Evolutionary conservation across 2,329 filamentous ascomycete genomes (phyloP).

Genomic region (Fusarium drepaniforme): DNA sequence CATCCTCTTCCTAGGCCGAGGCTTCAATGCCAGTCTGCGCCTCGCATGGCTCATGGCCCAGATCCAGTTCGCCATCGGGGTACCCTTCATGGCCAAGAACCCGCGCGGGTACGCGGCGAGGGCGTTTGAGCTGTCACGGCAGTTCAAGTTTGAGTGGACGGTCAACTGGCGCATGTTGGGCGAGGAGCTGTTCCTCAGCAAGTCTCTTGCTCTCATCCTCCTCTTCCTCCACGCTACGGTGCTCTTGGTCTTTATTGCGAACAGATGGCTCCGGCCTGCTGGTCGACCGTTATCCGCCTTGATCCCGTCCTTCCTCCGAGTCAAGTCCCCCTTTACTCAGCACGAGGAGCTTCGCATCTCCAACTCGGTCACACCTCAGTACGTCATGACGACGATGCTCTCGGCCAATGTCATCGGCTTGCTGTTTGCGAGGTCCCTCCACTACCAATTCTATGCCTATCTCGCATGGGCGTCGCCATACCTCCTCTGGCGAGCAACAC

Average conservation of each 20-base stretch:
- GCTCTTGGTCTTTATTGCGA: slow-evolving; percentile 74
- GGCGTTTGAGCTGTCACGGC: slow-evolving; percentile 90
- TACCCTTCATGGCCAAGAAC: slow-evolving; percentile 78
- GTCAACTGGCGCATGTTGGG: slow-evolving; percentile 99
- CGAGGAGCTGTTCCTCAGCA: slow-evolving; percentile 81
- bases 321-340: slow-evolving; percentile 58
- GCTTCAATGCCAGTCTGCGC: slow-evolving; percentile 73
- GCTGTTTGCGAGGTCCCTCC: slow-evolving; percentile 87
- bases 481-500: slow-evolving; percentile 82
- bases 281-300: slow-evolving; percentile 69
- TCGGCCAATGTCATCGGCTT: slow-evolving; percentile 83
- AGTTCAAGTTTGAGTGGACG: slow-evolving; percentile 98
- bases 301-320: slow-evolving; percentile 56
- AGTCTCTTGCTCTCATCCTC: slow-evolving; percentile 75
- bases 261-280: slow-evolving; percentile 79
- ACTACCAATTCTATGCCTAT: slow-evolving; percentile 97
- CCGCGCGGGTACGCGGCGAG: slow-evolving; percentile 79
- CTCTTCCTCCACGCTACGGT: slow-evolving; percentile 74
- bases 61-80: slow-evolving; percentile 76
- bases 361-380: slow-evolving; percentile 74
- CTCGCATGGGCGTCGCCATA: slow-evolving; percentile 91
- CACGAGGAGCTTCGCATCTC: slow-evolving; percentile 69
- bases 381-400: slow-evolving; percentile 81
- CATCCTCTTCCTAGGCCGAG: slow-evolving; percentile 79
- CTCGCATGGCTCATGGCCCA: slow-evolving; percentile 80